Evolutionary conservation across 108 stramenopile species (phyloP), one percentile per base, ranked within the genome.

Genomic region (Nitzschia sp.): DNA sequence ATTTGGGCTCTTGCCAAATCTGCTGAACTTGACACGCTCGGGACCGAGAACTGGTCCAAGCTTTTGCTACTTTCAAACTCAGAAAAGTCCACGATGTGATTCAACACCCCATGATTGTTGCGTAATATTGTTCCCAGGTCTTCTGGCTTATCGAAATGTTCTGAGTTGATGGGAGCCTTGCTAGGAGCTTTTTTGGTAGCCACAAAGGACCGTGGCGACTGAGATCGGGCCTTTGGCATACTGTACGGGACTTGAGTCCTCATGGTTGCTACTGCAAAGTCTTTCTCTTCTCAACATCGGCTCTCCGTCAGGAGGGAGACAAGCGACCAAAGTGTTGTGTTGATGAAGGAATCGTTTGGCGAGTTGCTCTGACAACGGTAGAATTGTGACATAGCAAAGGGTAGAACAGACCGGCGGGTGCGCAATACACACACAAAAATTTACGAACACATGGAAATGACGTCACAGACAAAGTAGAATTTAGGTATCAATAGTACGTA

Each of bases 51-150:
- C 8, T 39, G 61, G 24, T 44, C 15, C 11, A 11, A 12, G 38
- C 17, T 48, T 6, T 17, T 58, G 29, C 38, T 40, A 22, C 43
- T 62, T 5, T 17, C 61, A 62, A 62, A 62, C 8, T 62, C 61
- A 11, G 42, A 41, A 46, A 62, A 62, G 22, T 62, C 24, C 8
- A 46, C n/a, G 43, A 46, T 46, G 2, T 62, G 42, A 46, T 62
- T 62, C 43, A 62, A 11, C 10, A 62, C 61, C 1, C 61, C 61
- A 44, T 62, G 61, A 20, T 62, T 62, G 37, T 46, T 62, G 15
- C 22, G 42, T 46, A 62, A n/a, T 7, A 62, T 62, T n/a, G 22
- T 46, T 42, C 61, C 61, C n/a, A 62, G 43, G 11, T 41, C 44
- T 62, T 62, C 43, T 3, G 61, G 61, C 17, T 19, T n/a, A 1